Evolutionary conservation across 139 green algal genomes (phyloP), one percentile per base, ranked within the genome.

Genomic region (Haematococcus lacustris): DNA sequence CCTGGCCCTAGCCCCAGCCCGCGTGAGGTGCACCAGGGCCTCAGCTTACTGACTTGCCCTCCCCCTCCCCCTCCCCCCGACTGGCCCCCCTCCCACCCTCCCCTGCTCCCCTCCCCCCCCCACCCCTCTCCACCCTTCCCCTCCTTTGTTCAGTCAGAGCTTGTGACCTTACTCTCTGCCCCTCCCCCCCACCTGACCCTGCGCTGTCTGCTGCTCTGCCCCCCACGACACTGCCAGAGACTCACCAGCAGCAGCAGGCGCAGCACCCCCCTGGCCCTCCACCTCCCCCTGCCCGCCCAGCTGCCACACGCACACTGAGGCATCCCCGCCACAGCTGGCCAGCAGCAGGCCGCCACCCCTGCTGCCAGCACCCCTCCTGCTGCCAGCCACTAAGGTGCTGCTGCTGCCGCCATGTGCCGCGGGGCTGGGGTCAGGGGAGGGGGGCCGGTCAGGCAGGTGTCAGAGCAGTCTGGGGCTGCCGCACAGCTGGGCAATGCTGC

Each of bases 261-360:
- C 61, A 73, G 38, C 0, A 25, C 23, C 40, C 76, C 30, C 34
- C 71, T 60, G 35, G 80, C 70, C 26, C 47, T 32, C 34, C 71
- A 28, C 65, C 21, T 30, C 4, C 57, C 70, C n/a, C n/a, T n/a
- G n/a, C n/a, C n/a, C n/a, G n/a, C n/a, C n/a, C n/a, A n/a, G 77
- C 1, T 63, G 9, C 68, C 73, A 76, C 28, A 76, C 38, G 33
- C 41, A 32, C 26, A 78, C 40, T 3, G 67, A 33, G 34, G 57
- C 33, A 51, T 86, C 87, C 23, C 78, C 86, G 0, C 65, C 74
- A 3, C 78, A 81, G 30, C 69, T 86, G 73, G 82, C 71, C 4
- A 87, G 47, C 38, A 69, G 38, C 26, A 51, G 41, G 38, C 5
- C 2, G 51, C 33, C 62, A 37, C 7, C 37, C 38, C 2, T 50